These are phyloP conservation scores for Flagelloscypha sp. DNA, from an alignment of 768 basidiomycete species.

Conservation along the genomic window DNA sequence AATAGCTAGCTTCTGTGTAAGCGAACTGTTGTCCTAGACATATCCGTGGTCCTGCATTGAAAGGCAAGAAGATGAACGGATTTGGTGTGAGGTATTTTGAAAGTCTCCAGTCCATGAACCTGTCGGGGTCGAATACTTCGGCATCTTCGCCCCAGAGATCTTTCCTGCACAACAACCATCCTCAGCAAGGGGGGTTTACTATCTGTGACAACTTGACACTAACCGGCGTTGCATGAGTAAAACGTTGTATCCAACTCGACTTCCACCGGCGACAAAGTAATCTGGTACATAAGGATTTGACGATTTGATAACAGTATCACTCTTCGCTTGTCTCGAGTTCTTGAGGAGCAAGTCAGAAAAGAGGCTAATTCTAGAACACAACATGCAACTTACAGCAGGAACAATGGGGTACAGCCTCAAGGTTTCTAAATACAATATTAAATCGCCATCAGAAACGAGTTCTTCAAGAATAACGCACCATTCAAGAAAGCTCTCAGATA, in stretches of 20 bases:
- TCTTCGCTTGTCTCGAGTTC: no score
- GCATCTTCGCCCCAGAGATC: slow-evolving; percentile 45
- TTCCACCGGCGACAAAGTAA: no score
- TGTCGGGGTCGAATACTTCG: slow-evolving; percentile 53
- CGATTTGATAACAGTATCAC: no score
- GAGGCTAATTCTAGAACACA: slow-evolving; percentile 1
- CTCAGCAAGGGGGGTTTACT: no score
- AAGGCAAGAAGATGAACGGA: slow-evolving; percentile 63
- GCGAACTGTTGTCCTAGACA: slow-evolving; percentile 52
- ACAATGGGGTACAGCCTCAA: neutral
- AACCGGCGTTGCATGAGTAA: slow-evolving; percentile 33
- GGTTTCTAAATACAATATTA: slow-evolving; percentile 14
- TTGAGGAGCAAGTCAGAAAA: neutral
- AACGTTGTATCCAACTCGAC: slow-evolving; percentile 21
- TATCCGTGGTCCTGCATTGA: slow-evolving; percentile 61
- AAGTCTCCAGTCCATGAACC: slow-evolving; percentile 53
- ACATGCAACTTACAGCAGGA: no score
- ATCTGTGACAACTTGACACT: no score
- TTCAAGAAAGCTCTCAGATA: slow-evolving; percentile 35
- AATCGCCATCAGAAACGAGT: slow-evolving; percentile 2
- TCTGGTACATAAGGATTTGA: no score
- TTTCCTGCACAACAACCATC: no score
- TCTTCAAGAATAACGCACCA: slow-evolving; percentile 15
- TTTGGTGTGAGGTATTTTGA: slow-evolving; percentile 46
- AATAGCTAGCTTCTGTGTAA: slow-evolving; percentile 57